Conservation (phyloP, 108 stramenopile species). For the Tribonema minus region DNA sequence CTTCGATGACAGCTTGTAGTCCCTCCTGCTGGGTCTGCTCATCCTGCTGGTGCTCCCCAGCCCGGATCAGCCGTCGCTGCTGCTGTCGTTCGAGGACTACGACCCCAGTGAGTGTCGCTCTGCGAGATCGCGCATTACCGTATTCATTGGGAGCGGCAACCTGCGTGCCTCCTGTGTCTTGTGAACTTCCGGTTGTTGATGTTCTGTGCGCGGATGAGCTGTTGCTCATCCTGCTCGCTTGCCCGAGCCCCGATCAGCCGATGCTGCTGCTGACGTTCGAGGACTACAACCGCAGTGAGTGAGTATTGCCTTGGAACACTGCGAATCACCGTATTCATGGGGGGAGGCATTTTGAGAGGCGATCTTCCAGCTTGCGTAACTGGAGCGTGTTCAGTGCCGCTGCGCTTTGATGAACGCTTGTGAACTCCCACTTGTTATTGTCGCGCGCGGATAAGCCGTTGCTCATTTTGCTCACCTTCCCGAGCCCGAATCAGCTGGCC, state of each 20-base stretch:
- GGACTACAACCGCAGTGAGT: neutral
- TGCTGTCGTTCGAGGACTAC: conserved; percentile 1
- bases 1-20: neutral
- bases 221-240: conserved; percentile 3
- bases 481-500: neutral
- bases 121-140: neutral
- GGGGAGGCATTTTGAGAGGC: neutral
- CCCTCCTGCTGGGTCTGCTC: conserved; percentile 8
- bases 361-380: neutral
- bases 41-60: neutral
- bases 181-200: neutral
- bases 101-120: neutral
- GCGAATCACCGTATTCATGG: neutral
- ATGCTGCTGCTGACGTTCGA: neutral
- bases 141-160: neutral
- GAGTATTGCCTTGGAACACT: neutral
- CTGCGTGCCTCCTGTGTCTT: neutral
- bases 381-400: neutral
- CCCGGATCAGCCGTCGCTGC: neutral
- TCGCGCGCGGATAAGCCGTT: too few species aligned
- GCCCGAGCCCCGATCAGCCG: neutral
- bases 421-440: too few species aligned
- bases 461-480: neutral
- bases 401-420: neutral
- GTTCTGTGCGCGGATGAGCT: neutral